Evolutionary conservation across 2,329 filamentous ascomycete genomes (phyloP).

Genomic region (Triangularia verruculosa): DNA sequence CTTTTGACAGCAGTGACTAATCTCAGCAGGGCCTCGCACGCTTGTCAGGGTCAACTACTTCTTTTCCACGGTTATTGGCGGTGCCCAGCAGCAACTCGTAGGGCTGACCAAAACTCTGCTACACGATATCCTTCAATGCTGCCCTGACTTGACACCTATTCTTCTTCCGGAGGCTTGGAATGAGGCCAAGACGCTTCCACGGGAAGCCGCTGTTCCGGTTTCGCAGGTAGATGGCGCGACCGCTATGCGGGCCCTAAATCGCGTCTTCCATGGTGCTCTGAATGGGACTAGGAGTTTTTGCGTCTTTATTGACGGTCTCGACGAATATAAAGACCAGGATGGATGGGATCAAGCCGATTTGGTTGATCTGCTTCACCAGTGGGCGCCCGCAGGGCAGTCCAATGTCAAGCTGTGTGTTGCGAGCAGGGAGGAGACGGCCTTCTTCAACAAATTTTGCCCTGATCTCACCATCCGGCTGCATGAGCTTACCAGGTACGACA

Average conservation of each 20-base stretch:
- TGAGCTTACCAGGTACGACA: not conserved
- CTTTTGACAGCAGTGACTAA: not conserved
- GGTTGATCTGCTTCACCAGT: not conserved
- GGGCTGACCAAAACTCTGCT: constrained; percentile 1
- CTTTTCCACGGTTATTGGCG: constrained; percentile 2
- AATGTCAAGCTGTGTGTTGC: not conserved
- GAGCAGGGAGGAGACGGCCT: not conserved
- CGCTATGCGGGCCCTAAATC: not conserved
- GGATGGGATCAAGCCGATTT: not conserved
- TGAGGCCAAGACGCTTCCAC: not conserved
- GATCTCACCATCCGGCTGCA: not conserved
- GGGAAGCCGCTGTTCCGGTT: not conserved
- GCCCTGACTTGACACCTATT: not conserved
- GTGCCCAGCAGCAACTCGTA: not conserved
- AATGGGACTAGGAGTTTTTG: not conserved
- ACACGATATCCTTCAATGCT: not conserved
- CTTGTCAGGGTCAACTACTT: constrained; percentile 2
- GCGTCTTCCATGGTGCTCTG: not conserved
- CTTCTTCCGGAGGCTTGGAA: not conserved
- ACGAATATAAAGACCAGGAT: not conserved
- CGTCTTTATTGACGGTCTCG: not conserved
- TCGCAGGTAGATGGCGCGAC: not conserved
- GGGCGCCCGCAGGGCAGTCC: not conserved
- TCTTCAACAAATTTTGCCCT: not conserved
- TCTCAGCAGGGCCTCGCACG: not conserved